These are phyloP conservation scores for Eremothecium sinecaudum DNA, from an alignment of 1,139 yeast genomes.

Conservation along the genomic window DNA sequence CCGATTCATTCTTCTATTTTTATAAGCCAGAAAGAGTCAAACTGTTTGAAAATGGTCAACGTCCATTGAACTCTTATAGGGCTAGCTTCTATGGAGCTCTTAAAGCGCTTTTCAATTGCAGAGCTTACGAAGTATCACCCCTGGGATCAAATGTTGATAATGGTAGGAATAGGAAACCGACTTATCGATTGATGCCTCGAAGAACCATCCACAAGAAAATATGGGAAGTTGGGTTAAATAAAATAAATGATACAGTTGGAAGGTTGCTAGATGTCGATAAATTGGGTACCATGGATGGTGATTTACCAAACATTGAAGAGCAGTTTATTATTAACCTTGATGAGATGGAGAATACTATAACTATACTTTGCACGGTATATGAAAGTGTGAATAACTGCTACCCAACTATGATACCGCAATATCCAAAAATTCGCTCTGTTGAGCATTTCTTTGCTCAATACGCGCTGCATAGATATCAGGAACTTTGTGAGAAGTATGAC, in stretches of 20 bases:
- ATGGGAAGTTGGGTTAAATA: constrained; percentile 2
- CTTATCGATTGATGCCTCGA: background rate
- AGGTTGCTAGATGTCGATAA: background rate
- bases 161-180: constrained; percentile 1
- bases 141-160: background rate
- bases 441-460: constrained; percentile 3
- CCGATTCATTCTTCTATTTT: too few relatives aligned
- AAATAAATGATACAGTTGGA: background rate
- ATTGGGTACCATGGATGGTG: background rate
- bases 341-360: background rate
- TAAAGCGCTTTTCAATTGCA: background rate
- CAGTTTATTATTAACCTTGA: background rate
- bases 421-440: background rate
- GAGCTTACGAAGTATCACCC: background rate
- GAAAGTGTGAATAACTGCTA: background rate
- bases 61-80: background rate
- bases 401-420: constrained; percentile 3
- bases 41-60: too few relatives aligned
- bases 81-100: background rate
- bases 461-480: constrained; percentile 1
- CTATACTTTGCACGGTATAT: background rate
- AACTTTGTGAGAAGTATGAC: background rate
- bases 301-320: background rate
- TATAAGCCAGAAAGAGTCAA: too few relatives aligned
- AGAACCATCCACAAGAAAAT: background rate